Conservation (phyloP, 257 asterid species). For the Nicotiana tomentosiformis region DNA sequence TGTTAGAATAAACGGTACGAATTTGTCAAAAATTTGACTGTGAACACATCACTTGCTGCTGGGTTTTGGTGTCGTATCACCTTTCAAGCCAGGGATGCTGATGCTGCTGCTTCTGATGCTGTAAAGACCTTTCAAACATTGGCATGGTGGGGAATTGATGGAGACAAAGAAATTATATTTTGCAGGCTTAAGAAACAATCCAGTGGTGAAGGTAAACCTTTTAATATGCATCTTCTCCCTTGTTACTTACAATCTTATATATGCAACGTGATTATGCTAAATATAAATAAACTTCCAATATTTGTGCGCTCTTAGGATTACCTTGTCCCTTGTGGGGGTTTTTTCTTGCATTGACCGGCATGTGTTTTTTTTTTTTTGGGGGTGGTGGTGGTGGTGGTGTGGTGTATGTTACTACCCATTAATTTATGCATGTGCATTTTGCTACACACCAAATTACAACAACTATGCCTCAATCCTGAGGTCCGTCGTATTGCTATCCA, state of each 20-base stretch:
- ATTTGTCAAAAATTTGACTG: background rate
- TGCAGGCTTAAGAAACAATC: background rate
- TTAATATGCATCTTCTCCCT: background rate
- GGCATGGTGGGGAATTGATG: background rate
- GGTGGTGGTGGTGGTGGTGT: no score
- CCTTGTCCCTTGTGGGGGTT: background rate
- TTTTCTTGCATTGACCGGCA: background rate
- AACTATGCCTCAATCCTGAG: background rate
- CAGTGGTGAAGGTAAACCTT: background rate
- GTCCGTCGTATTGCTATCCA: background rate
- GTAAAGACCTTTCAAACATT: background rate
- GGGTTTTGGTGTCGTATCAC: background rate
- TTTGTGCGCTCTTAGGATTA: background rate
- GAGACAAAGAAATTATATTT: background rate
- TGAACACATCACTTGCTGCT: background rate
- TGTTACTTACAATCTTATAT: background rate
- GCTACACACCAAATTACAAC: background rate
- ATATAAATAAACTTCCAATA: background rate
- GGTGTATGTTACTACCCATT: no score
- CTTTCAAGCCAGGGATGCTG: background rate
- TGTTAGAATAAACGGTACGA: background rate
- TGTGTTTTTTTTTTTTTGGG: no score
- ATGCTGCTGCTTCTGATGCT: background rate
- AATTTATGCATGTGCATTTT: no score
- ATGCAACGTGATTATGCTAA: background rate